Percentiles rank a stretch among this genome's conserved stretches.
Conservation (phyloP, 495 filamentous ascomycete species). For the Tuber microsphaerosporum region DNA sequence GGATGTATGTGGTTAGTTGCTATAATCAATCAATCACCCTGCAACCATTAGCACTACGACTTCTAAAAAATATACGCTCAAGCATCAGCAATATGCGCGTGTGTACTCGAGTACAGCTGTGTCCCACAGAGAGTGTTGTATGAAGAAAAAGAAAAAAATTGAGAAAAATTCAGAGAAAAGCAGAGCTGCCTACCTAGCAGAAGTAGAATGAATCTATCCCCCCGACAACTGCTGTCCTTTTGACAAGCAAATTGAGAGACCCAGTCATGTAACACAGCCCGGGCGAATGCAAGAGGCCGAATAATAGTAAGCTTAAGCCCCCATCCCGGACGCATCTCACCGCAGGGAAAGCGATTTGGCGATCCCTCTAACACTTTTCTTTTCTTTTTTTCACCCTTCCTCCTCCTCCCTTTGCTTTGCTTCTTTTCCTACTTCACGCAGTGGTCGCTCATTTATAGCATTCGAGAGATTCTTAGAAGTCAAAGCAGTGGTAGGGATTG, state of each 20-base stretch:
- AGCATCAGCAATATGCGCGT: not conserved
- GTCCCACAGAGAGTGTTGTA: not conserved
- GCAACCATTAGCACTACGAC: not conserved
- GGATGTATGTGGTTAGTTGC: not conserved
- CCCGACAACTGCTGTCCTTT: not conserved
- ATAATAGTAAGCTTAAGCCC: conserved; percentile 15
- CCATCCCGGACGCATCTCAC: conserved; percentile 17
- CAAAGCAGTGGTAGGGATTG: not conserved
- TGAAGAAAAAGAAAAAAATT: not conserved
- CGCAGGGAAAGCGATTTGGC: not conserved
- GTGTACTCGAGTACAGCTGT: not conserved
- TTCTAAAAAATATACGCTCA: not conserved
- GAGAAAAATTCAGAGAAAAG: not conserved
- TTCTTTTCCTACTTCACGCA: not conserved
- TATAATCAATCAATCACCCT: not conserved
- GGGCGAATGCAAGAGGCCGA: not conserved
- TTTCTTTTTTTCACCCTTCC: conserved; percentile 5
- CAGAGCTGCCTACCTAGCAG: not conserved
- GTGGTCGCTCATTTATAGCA: not conserved
- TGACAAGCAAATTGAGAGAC: not conserved
- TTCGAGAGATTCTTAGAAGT: not conserved
- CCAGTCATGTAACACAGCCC: not conserved
- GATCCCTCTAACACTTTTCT: not conserved
- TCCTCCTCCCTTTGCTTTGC: not conserved
- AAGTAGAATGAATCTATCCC: not conserved